Evolutionary conservation across 257 asterid species (phyloP), one percentile per base, ranked within the genome.

Genomic region (Buddleja alternifolia): DNA sequence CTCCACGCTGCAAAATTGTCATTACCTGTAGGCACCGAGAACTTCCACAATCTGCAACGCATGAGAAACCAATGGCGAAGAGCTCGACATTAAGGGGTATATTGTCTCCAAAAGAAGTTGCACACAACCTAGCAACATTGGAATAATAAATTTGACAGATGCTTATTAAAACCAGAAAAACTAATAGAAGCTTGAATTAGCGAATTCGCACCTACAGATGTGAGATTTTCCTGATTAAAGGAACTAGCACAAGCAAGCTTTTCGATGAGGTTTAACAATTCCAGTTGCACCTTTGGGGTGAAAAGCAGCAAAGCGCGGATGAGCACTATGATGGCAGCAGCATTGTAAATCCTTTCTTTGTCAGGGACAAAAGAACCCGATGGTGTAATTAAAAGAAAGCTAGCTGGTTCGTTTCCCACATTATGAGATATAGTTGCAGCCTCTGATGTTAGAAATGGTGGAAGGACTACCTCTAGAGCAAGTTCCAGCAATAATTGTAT

Each of bases 281-380:
- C 99, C 52, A 94, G 82, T 83, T 94, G 99, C 85, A 91, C 77
- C 83, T 91, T 91, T 32, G 97, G 99, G 60, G 96, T 91, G 78
- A 91, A 91, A 54, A 84, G 83, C 83, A 94, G 78, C 41, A 91
- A 78, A 60, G 95, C 73, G 17, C 97, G 99, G 75, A 94, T 67
- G 66, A 94, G 87, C 73, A 91, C 97, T 74, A 89, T 83, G 75
- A 94, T 78, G 66, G 97, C 93, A 64, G 97, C 86, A 81, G 99
- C 97, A 78, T 94, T 94, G 75, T 86, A 86, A 63, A 94, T 89
- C 16, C 92, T 86, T 75, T 87, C 90, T 74, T 85, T 84, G 54
- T 87, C 87, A 78, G 96, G 92, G 54, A 78, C 69, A 63, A 84
- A 79, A 73, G 91, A 78, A 70, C 97, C 96, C 1, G 90, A 80